Conservation (phyloP, 2,329 filamentous ascomycete species). For the Cladosporium colombiae region DNA sequence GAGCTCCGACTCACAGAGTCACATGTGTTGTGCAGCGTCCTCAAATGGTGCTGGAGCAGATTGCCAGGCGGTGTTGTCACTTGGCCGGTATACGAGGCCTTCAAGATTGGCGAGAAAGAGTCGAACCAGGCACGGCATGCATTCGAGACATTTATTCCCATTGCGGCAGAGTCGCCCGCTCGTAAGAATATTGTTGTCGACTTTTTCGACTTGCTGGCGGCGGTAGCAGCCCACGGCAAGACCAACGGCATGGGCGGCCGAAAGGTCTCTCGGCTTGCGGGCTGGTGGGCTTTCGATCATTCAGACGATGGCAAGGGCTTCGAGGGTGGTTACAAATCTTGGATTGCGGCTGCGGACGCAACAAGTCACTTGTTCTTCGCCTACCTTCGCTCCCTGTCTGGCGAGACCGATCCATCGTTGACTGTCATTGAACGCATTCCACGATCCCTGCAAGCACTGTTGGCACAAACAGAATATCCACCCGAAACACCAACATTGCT, state of each 20-base stretch:
- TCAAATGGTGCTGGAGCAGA: slow-evolving; percentile 99
- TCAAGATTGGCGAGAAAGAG: slow-evolving; percentile 92
- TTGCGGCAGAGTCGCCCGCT: slow-evolving; percentile 85
- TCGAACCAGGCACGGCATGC: slow-evolving; percentile 88
- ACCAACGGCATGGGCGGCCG: slow-evolving; percentile 88
- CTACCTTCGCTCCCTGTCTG: slow-evolving; percentile 85
- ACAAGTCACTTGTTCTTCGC: slow-evolving; percentile 98
- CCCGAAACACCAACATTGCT: slow-evolving; percentile 75
- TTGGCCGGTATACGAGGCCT: slow-evolving; percentile 96
- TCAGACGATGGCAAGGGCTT: slow-evolving; percentile 85
- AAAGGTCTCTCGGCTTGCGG: slow-evolving; percentile 91
- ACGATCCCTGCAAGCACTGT: slow-evolving; percentile 83
- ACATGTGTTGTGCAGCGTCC: slow-evolving; percentile 89
- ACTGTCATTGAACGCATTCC: slow-evolving; percentile 84
- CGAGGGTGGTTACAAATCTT: slow-evolving; percentile 88
- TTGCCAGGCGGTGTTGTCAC: slow-evolving; percentile 87
- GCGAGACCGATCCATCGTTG: slow-evolving; percentile 67
- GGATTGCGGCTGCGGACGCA: slow-evolving; percentile 89
- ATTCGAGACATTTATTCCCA: slow-evolving; percentile 93
- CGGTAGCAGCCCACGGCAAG: slow-evolving; percentile 90
- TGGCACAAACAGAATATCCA: slow-evolving; percentile 92
- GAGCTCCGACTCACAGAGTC: slow-evolving; percentile 92
- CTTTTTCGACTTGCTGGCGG: slow-evolving; percentile 91
- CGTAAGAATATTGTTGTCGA: slow-evolving; percentile 89
- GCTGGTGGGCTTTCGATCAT: slow-evolving; percentile 98